These are phyloP conservation scores for Anaeromyces robustus DNA, from an alignment of 192 early-diverging fungal species.

Conservation along the genomic window DNA sequence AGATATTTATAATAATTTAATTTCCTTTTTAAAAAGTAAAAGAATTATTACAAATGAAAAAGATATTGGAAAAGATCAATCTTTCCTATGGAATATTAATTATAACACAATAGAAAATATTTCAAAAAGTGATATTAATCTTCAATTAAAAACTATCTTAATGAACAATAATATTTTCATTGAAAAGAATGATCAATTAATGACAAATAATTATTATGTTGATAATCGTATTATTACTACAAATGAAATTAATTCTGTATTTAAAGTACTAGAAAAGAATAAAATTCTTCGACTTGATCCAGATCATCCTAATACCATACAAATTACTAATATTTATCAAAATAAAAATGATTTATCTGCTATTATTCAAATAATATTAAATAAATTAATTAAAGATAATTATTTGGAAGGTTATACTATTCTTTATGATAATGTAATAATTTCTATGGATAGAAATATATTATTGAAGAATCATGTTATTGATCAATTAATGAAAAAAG, in stretches of 20 bases:
- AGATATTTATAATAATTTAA: no score
- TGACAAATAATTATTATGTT: background rate
- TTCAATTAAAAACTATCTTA: background rate
- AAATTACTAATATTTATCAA: background rate
- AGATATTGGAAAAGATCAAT: background rate
- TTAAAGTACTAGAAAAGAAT: background rate
- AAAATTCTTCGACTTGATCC: background rate
- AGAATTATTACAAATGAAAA: background rate
- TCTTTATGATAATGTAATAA: background rate
- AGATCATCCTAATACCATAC: background rate
- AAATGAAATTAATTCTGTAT: background rate
- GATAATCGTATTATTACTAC: background rate
- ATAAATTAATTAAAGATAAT: background rate
- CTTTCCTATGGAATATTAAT: no score
- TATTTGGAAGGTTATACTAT: background rate
- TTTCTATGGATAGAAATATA: background rate
- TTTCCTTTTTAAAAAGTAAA: no score
- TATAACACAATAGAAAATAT: background rate
- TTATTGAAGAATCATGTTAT: background rate
- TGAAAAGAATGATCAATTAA: background rate
- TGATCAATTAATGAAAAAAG: background rate
- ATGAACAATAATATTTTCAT: background rate
- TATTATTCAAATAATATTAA: background rate
- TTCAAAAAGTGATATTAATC: background rate
- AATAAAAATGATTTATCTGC: background rate